These are phyloP conservation scores for Mycena indigotica DNA, from an alignment of 768 basidiomycete species.

Conservation along the genomic window DNA sequence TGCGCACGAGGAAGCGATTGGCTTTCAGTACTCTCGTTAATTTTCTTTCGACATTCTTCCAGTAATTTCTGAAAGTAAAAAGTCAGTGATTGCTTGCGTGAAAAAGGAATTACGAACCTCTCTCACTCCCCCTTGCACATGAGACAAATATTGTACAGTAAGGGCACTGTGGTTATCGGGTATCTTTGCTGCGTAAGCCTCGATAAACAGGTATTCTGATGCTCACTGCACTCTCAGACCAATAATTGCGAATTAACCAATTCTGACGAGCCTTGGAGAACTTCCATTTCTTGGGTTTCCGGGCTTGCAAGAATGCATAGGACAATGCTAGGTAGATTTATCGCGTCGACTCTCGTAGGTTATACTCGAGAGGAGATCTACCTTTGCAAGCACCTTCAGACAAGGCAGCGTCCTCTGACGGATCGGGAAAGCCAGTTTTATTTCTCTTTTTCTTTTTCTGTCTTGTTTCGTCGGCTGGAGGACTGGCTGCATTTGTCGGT, in stretches of 20 bases:
- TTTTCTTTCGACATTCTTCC: neutral
- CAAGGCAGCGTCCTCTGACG: conserved; percentile 39
- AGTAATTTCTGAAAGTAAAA: neutral
- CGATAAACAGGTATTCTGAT: neutral
- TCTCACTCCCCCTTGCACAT: conserved; percentile 49
- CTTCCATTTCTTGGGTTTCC: conserved; percentile 58
- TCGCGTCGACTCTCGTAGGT: neutral
- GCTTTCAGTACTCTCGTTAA: neutral
- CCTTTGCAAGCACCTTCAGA: conserved; percentile 46
- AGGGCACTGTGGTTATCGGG: conserved; percentile 53
- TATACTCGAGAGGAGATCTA: conserved; percentile 15
- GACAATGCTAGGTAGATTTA: conserved; percentile 37
- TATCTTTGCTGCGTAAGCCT: conserved; percentile 38
- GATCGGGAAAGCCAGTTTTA: conserved; percentile 47
- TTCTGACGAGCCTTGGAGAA: conserved; percentile 77
- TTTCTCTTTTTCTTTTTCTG: conserved; percentile 42
- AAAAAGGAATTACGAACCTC: conserved; percentile 33
- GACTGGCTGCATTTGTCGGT: neutral
- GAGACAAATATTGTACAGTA: conserved; percentile 46
- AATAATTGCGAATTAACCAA: conserved; percentile 70
- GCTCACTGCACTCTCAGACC: conserved; percentile 48
- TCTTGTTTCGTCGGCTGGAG: conserved; percentile 16
- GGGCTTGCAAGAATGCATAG: conserved; percentile 60
- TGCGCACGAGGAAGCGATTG: neutral
- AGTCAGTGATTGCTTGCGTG: neutral